Conservation (phyloP, 148 eudicot species). For the Rhododendron mucronatum region DNA sequence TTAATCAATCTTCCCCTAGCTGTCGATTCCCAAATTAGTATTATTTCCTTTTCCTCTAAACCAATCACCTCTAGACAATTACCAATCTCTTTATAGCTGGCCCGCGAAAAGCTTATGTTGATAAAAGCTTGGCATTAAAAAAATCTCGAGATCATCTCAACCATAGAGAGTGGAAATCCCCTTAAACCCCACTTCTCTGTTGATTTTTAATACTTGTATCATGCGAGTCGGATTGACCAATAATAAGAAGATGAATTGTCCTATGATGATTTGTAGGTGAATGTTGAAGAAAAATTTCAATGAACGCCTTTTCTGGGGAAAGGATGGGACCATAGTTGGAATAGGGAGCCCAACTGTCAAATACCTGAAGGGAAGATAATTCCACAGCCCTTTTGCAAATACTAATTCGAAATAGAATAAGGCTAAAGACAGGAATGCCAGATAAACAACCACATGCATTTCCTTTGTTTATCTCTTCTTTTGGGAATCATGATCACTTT, state of each 20-base stretch:
- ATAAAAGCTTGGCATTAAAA: neutral
- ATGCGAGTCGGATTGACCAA: neutral
- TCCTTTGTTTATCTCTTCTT: slow-evolving; percentile 20
- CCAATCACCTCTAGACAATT: neutral
- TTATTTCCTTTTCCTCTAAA: neutral
- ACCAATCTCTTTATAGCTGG: neutral
- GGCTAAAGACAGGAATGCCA: slow-evolving; percentile 16
- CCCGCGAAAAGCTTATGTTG: neutral
- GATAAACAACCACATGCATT: slow-evolving; percentile 49
- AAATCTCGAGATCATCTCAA: neutral
- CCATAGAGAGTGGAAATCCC: neutral
- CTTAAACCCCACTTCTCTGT: neutral
- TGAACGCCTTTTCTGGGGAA: neutral
- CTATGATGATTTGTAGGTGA: neutral
- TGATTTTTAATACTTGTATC: too few relatives aligned
- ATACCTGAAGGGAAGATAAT: too few relatives aligned
- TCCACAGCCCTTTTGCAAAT: too few relatives aligned
- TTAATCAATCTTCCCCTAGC: neutral
- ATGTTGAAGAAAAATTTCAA: neutral
- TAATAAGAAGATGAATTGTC: too few relatives aligned
- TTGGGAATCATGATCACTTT: slow-evolving; percentile 12
- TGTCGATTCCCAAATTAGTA: neutral
- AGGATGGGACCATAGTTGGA: too few relatives aligned
- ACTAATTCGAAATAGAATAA: neutral
- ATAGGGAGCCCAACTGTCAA: too few relatives aligned